Percentiles rank a stretch among this genome's conserved stretches.
Evolutionary conservation across 345 rosid species (phyloP).

Genomic region (Syzygium aromaticum): DNA sequence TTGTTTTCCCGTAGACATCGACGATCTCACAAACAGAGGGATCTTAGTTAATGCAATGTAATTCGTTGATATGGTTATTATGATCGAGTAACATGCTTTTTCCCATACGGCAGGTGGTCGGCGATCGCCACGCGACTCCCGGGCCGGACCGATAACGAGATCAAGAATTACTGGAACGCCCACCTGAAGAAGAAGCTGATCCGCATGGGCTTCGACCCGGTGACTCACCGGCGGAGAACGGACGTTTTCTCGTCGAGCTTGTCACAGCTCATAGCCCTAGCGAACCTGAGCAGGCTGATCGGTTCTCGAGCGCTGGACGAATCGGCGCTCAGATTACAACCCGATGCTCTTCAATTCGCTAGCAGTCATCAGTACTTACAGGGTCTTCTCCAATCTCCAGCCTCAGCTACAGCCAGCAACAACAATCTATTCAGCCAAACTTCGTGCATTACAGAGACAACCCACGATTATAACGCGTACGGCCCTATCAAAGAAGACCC

Average conservation of each 20-base stretch:
- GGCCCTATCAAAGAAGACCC: constrained; percentile 26
- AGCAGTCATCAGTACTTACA: background rate
- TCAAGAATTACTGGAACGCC: constrained; percentile 81
- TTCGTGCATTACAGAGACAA: background rate
- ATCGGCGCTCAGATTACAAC: background rate
- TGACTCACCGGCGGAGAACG: constrained; percentile 60
- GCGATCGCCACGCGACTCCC: constrained; percentile 72
- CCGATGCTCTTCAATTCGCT: background rate
- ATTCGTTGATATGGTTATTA: background rate
- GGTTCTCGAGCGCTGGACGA: constrained; percentile 19
- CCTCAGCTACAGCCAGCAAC: background rate
- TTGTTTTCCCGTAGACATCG: background rate
- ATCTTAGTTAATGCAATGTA: background rate
- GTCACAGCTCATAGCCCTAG: constrained; percentile 25
- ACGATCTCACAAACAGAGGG: background rate
- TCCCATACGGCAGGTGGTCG: constrained; percentile 46
- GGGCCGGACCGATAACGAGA: constrained; percentile 79
- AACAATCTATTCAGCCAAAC: background rate
- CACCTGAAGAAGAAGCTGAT: constrained; percentile 66
- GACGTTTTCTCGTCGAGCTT: constrained; percentile 50
- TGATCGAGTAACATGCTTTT: background rate
- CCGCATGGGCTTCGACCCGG: constrained; percentile 79
- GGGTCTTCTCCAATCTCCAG: background rate
- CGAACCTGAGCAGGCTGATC: background rate
- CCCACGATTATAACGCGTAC: background rate